Conservation (phyloP, 202 grass and related monocot species). For the Zoysia matrella region DNA sequence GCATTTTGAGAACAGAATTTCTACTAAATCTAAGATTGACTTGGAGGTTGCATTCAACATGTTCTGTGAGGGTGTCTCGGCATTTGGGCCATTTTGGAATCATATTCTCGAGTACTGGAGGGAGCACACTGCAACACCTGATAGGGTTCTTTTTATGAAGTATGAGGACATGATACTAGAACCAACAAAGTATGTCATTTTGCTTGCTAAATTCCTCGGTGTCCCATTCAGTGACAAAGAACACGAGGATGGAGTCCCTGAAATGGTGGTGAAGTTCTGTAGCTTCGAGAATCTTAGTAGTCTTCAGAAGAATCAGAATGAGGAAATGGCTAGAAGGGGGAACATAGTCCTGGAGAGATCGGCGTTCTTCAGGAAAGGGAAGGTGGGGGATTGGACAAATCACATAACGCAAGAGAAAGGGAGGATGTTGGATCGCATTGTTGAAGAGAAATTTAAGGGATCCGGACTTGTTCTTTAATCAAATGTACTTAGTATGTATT, state of each 20-base stretch:
- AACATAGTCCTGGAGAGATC: neutral
- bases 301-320: neutral
- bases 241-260: neutral
- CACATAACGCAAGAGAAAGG: conserved; percentile 31
- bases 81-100: neutral
- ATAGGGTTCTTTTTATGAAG: neutral
- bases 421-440: conserved; percentile 12
- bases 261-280: conserved; percentile 15
- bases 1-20: neutral
- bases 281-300: neutral
- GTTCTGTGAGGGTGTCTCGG: neutral
- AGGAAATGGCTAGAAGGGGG: too few relatives aligned
- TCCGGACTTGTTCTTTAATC: neutral
- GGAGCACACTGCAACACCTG: neutral
- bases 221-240: conserved; percentile 4
- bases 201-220: too few relatives aligned
- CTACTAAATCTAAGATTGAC: neutral
- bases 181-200: neutral
- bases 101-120: neutral
- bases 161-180: neutral
- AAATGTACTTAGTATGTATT: too few relatives aligned
- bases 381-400: conserved; percentile 36
- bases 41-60: neutral
- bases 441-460: conserved; percentile 20
- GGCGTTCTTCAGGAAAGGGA: conserved; percentile 12